Evolutionary conservation across 345 rosid species (phyloP).

Genomic region (Salix udensis): DNA sequence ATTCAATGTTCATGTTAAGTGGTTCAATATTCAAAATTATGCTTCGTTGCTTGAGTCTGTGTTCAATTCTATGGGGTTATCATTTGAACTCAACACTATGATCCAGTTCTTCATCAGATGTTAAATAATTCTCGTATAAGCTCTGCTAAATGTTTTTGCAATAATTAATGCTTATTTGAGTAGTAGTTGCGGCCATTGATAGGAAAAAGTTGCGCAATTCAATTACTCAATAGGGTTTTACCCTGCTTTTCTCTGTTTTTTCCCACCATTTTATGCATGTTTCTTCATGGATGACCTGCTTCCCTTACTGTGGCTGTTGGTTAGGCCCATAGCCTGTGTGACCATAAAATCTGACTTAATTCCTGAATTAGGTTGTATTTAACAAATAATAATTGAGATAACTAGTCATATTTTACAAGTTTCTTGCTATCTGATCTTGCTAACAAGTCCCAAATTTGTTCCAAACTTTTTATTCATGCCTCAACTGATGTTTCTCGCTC

Average conservation of each 20-base stretch:
- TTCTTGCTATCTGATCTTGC: not conserved
- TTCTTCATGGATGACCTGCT: not conserved
- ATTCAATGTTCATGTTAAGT: not conserved
- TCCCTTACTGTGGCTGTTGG: not conserved
- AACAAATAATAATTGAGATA: not conserved
- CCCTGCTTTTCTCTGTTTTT: not conserved
- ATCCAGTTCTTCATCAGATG: not conserved
- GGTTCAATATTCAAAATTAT: not conserved
- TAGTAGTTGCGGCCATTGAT: not conserved
- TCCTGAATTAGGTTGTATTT: not conserved
- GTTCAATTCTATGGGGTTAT: not conserved
- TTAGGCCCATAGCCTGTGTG: not conserved
- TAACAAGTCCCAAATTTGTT: not conserved
- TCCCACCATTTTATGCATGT: not conserved
- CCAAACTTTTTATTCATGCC: not conserved
- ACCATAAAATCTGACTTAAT: not conserved
- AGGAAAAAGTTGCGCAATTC: not conserved
- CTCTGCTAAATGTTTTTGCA: not conserved
- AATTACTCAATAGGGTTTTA: not conserved
- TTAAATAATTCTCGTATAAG: not conserved
- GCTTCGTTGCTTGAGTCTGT: not conserved
- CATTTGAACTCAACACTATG: not conserved
- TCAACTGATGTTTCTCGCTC: slow-evolving; percentile 22
- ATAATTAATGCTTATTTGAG: not conserved
- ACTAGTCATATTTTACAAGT: not conserved